These are phyloP conservation scores for Ceratobasidium sp. DNA, from an alignment of 1,284 basidiomycete species.

Conservation along the genomic window DNA sequence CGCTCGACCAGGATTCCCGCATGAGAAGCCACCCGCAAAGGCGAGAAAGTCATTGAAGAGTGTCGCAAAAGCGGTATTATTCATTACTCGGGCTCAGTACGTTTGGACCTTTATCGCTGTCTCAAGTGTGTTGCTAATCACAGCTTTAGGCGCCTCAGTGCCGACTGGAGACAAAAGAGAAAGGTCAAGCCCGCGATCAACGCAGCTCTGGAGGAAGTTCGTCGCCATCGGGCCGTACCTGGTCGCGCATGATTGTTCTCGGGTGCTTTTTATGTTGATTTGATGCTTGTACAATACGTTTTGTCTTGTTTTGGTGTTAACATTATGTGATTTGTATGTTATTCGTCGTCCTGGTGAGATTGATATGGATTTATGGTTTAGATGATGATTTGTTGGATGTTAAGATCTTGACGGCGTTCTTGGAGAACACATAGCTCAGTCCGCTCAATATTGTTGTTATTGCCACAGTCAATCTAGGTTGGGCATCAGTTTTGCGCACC, in stretches of 20 bases:
- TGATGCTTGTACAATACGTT: conserved; percentile 35
- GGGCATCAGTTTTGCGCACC: background rate
- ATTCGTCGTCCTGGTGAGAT: conserved; percentile 38
- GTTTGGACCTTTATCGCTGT: conserved; percentile 52
- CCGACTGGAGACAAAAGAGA: conserved; percentile 71
- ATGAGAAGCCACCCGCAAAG: conserved; percentile 55
- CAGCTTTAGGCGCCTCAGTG: conserved; percentile 65
- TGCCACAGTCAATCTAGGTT: conserved; percentile 81
- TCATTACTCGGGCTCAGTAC: conserved; percentile 76
- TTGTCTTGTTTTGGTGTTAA: conserved; percentile 41
- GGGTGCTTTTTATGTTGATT: background rate
- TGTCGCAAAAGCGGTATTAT: conserved; percentile 71
- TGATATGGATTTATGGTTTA: conserved; percentile 25
- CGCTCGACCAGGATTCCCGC: conserved; percentile 76
- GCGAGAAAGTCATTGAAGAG: conserved; percentile 68
- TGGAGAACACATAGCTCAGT: conserved; percentile 85
- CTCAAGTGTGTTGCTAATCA: conserved; percentile 32
- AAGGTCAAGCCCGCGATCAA: conserved; percentile 70
- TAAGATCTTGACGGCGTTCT: conserved; percentile 72
- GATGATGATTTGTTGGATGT: conserved; percentile 30
- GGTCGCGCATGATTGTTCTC: conserved; percentile 29
- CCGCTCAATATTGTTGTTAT: conserved; percentile 94
- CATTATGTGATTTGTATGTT: conserved; percentile 37
- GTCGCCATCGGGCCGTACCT: conserved; percentile 62
- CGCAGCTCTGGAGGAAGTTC: conserved; percentile 76